Conservation (phyloP, 441 rosid genomes). For the Geranium incanum region DNA sequence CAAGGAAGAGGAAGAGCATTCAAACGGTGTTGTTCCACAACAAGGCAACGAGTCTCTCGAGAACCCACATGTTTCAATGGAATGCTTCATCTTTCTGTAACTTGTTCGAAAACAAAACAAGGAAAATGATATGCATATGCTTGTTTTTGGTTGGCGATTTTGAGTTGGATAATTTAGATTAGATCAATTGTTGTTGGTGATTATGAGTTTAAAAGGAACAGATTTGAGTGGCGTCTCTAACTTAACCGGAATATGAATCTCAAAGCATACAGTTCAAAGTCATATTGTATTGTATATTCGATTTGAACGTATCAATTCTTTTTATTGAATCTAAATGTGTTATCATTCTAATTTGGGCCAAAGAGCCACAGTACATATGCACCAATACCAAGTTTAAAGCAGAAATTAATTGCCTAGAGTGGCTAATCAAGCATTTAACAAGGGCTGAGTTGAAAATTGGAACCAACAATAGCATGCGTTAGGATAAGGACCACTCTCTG, state of each 20-base stretch:
- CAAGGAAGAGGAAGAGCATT: conserved; percentile 20
- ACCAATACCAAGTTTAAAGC: no score
- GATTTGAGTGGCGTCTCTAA: no score
- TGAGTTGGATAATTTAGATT: not conserved
- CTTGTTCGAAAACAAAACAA: no score
- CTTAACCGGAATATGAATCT: not conserved
- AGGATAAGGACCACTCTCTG: not conserved
- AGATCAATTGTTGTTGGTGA: not conserved
- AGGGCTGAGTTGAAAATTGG: not conserved
- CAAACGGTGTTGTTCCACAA: conserved; percentile 7
- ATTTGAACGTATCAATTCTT: no score
- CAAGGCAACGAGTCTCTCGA: conserved; percentile 32
- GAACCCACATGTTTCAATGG: conserved; percentile 66
- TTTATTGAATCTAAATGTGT: no score
- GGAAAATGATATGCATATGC: not conserved
- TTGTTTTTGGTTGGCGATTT: not conserved
- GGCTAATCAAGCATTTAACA: not conserved
- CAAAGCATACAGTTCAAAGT: not conserved
- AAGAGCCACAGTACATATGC: no score
- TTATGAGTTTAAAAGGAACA: not conserved
- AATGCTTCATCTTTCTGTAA: conserved; percentile 81
- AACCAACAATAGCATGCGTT: not conserved
- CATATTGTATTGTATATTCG: no score
- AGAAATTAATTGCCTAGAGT: not conserved
- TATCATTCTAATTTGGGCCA: no score